Evolutionary conservation across 805 yeast genomes (phyloP).

Genomic region (Jamesozyma jinghongensis): DNA sequence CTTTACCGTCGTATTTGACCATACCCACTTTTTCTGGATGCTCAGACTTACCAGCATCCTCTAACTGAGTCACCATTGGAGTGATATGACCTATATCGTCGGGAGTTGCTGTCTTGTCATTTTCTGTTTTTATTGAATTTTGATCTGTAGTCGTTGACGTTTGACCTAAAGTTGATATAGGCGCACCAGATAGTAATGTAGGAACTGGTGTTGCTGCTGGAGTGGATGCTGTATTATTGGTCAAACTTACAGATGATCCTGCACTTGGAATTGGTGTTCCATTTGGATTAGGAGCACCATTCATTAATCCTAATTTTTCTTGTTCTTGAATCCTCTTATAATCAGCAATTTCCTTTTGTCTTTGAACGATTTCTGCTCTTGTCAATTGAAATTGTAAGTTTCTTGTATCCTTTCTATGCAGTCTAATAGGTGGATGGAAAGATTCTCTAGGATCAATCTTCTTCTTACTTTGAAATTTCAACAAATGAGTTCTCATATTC

Average conservation of each 20-base stretch:
- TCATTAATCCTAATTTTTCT: slow-evolving; percentile 19
- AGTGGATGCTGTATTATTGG: neutral
- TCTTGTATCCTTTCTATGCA: slow-evolving; percentile 90
- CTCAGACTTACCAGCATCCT: slow-evolving; percentile 33
- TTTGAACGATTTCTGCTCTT: slow-evolving; percentile 61
- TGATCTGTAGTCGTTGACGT: neutral
- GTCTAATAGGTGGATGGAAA: slow-evolving; percentile 73
- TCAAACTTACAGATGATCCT: neutral
- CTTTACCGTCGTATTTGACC: slow-evolving; percentile 34
- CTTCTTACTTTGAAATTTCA: slow-evolving; percentile 68
- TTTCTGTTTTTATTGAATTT: neutral
- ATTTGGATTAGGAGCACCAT: neutral
- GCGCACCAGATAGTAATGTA: neutral
- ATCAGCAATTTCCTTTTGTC: slow-evolving; percentile 41
- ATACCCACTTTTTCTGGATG: slow-evolving; percentile 33
- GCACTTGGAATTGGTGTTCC: neutral
- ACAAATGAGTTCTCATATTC: slow-evolving; percentile 66
- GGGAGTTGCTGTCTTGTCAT: neutral
- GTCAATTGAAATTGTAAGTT: slow-evolving; percentile 81
- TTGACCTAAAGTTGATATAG: neutral
- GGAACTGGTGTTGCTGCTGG: neutral
- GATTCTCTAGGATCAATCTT: slow-evolving; percentile 61
- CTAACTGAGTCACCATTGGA: slow-evolving; percentile 25
- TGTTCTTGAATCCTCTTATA: slow-evolving; percentile 29
- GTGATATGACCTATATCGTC: slow-evolving; percentile 2